phyloP scores from a whole-genome alignment of 805 yeast species.

The Debaryomyces prosopidis region DNA sequence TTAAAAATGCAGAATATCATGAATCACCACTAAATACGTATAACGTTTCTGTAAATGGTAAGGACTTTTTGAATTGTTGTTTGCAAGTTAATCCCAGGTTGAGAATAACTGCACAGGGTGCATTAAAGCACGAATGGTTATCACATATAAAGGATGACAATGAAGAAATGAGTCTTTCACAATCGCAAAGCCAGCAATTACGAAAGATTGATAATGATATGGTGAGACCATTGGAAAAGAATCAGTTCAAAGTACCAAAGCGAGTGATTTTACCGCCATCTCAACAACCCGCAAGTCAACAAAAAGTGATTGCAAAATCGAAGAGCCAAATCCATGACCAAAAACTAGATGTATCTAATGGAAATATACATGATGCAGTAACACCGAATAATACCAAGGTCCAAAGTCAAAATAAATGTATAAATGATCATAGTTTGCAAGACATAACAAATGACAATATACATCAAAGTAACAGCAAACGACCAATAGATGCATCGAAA shows the following conservation, averaged over 20 bases:
- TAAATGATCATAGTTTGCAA: not conserved
- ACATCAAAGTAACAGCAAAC: not conserved
- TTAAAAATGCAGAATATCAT: constrained; percentile 76
- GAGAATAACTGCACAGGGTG: constrained; percentile 74
- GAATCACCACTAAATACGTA: constrained; percentile 69
- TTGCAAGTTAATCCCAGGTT: constrained; percentile 74
- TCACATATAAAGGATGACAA: constrained; percentile 26
- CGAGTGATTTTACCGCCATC: constrained; percentile 43
- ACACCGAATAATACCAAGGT: not conserved
- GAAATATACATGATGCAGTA: not conserved
- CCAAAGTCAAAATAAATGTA: not conserved
- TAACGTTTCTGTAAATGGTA: constrained; percentile 65
- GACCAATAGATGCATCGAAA: not conserved
- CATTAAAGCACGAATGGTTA: constrained; percentile 85
- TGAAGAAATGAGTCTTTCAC: constrained; percentile 56
- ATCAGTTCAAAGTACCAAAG: constrained; percentile 45
- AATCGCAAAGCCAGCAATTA: constrained; percentile 68
- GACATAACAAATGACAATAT: constrained; percentile 4
- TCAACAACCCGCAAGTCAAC: constrained; percentile 20
- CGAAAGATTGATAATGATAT: constrained; percentile 44
- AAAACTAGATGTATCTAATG: not conserved
- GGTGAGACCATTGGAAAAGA: constrained; percentile 41
- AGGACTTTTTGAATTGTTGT: constrained; percentile 68
- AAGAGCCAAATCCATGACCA: not conserved
- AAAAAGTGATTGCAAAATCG: not conserved